Conservation (phyloP, 1,284 basidiomycete species). For the Fistulina hepatica region DNA sequence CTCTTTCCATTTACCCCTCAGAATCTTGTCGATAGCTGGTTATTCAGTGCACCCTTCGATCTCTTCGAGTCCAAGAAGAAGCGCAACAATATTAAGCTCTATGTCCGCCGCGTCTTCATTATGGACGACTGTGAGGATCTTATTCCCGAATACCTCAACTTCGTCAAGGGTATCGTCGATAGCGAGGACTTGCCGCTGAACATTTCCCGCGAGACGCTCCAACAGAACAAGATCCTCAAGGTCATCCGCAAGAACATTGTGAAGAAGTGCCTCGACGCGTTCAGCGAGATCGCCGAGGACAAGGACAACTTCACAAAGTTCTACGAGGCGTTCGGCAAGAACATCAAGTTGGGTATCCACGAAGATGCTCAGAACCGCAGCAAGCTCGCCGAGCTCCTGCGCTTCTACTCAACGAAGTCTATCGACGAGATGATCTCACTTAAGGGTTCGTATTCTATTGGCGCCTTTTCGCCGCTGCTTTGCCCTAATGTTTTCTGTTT, state of each 20-base stretch:
- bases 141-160: slow-evolving; percentile 99
- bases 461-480: background rate
- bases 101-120: slow-evolving; percentile 99
- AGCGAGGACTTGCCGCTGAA: slow-evolving; percentile 99
- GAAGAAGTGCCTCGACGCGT: slow-evolving; percentile 95
- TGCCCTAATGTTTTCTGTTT: slow-evolving; percentile 9
- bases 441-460: slow-evolving; percentile 55
- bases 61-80: slow-evolving; percentile 99
- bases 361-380: slow-evolving; percentile 98
- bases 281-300: slow-evolving; percentile 97
- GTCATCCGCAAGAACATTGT: slow-evolving; percentile 98
- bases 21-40: slow-evolving; percentile 8
- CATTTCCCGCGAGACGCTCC: slow-evolving; percentile 99
- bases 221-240: slow-evolving; percentile 99
- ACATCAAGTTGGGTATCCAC: slow-evolving; percentile 98
- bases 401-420: slow-evolving; percentile 97
- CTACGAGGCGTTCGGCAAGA: slow-evolving; percentile 95
- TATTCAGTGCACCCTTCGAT: slow-evolving; percentile 84
- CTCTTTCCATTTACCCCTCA: slow-evolving; percentile 9
- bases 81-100: slow-evolving; percentile 99
- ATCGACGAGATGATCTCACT: slow-evolving; percentile 88
- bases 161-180: slow-evolving; percentile 99
- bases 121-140: slow-evolving; percentile 99
- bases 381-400: slow-evolving; percentile 99
- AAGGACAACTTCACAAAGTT: slow-evolving; percentile 99